Percentiles rank a stretch among this genome's conserved stretches.
These are phyloP conservation scores for Camelina hispida DNA, from an alignment of 345 rosid species.

Conservation along the genomic window DNA sequence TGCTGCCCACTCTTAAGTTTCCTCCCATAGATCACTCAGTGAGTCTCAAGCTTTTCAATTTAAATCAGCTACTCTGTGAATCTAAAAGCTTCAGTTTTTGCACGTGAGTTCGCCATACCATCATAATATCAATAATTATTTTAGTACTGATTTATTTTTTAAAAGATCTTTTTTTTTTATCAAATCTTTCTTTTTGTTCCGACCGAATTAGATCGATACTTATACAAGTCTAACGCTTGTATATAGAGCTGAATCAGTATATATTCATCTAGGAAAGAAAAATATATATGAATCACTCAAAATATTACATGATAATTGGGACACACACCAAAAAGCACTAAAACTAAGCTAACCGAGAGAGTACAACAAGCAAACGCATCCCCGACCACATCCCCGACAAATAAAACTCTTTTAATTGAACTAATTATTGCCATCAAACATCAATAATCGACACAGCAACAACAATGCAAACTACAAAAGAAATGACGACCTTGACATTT, in stretches of 20 bases:
- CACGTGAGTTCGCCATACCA: constrained; percentile 20
- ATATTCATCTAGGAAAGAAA: constrained; percentile 3
- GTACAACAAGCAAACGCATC: constrained; percentile 17
- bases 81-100: background rate
- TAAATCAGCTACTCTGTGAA: constrained; percentile 4
- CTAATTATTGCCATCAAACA: constrained; percentile 25
- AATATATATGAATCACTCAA: constrained; percentile 15
- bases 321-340: background rate
- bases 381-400: constrained; percentile 19
- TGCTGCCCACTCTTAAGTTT: constrained; percentile 9
- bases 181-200: background rate
- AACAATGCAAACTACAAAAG: constrained; percentile 26
- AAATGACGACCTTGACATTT: constrained; percentile 9
- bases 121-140: background rate
- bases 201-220: background rate
- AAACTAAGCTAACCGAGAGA: constrained; percentile 26
- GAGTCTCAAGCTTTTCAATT: background rate
- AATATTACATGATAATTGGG: constrained; percentile 32
- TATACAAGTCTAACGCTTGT: background rate
- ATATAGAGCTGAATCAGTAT: background rate
- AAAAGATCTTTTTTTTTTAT: too few species aligned
- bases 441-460: constrained; percentile 12
- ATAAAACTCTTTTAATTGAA: constrained; percentile 2
- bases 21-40: constrained; percentile 5
- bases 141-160: background rate